These are phyloP conservation scores for Uronychia setigera DNA, from an alignment of 73 alveolate genomes.

Conservation along the genomic window DNA sequence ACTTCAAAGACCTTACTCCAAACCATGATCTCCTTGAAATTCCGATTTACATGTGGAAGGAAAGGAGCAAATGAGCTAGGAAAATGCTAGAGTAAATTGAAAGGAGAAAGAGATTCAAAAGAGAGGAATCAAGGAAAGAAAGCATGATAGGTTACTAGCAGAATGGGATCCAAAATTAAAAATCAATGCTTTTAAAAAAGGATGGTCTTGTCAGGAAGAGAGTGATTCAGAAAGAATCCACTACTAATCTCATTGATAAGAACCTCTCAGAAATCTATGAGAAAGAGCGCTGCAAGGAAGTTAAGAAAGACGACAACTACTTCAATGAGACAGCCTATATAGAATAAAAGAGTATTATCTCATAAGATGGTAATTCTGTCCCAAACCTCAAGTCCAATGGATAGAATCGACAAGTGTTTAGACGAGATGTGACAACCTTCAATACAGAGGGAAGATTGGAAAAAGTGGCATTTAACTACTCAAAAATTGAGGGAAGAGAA, in stretches of 20 bases:
- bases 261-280: too few species aligned
- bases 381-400: background rate
- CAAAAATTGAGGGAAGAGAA: background rate
- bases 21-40: background rate
- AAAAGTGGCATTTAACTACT: too few species aligned
- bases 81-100: background rate
- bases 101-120: background rate
- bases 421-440: too few species aligned
- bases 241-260: background rate
- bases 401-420: too few species aligned
- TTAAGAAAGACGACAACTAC: background rate
- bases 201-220: background rate
- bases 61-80: background rate
- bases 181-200: background rate
- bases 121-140: background rate
- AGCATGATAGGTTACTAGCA: too few species aligned
- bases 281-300: background rate
- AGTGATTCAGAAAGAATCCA: background rate
- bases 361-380: background rate
- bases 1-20: too few species aligned
- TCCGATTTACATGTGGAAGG: background rate
- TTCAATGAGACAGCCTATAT: background rate
- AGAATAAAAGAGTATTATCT: background rate
- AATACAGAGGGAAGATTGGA: too few species aligned
- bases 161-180: background rate